Base-by-base conservation (phyloP, 1,284 basidiomycete genomes). In the Puccinia coronata region DNA sequence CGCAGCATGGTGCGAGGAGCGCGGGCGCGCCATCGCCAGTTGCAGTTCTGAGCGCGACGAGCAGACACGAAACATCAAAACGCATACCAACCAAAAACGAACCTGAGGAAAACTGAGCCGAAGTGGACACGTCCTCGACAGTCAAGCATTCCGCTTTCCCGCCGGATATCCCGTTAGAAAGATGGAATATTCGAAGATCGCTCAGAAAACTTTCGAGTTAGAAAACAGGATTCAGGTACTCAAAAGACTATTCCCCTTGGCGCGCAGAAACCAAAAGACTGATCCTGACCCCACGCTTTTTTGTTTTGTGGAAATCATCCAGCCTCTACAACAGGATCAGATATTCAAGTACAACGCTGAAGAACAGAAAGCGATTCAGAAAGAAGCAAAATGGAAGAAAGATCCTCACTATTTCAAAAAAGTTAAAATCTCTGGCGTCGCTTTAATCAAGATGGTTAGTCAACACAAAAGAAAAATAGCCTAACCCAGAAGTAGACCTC, bases 401-500 rank as follows among this genome's bases (percentile, higher is more conserved):
- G 96, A 99, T 84, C 93, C 94, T 1, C 91, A 95, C 84, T 94
- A 94, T 88, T 98, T 98, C 88, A 94, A 93, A 85, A 90, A 91
- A 78, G 96, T 96, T 87, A 94, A 93, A 87, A 96, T 99, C 83
- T 96, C 94, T 0, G 95, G 95, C 0, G 91, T 96, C 41, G 95
- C 96, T 9, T 87, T 99, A 83, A 96, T 98, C 88, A 99, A 99
- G 89, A 99, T 99, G 96, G 96, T 95, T 75, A 80, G 86, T 77
- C 82, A 20, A 18, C 18, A 34, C 3, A 47, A 47, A 28, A 43
- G 5, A 36, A 0, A n/a, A 18, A 25, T 1, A 65, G 12, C 11
- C 16, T 39, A n/a, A 43, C 43, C 43, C 16, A 74, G n/a, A 34
- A 47, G 47, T 31, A 63, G 18, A 39, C 14, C 18, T 47, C 5